Conservation (phyloP, 306 rosid genomes). For the Quercus alba region DNA sequence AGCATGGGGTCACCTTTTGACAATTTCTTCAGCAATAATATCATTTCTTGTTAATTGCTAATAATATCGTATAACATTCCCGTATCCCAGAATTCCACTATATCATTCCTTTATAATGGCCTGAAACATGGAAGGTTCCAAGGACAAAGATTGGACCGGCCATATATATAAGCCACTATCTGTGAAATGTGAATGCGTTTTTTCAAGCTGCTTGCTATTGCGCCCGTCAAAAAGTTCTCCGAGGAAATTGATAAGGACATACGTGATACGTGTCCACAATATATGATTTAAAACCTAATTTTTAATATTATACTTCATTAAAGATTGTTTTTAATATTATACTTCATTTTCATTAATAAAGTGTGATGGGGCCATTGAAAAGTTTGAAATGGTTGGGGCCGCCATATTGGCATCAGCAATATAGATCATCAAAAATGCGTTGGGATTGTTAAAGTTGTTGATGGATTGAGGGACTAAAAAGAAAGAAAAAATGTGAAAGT, state of each 20-base stretch:
- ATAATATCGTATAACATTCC: background rate
- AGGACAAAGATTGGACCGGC: conserved; percentile 31
- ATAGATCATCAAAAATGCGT: too few species aligned
- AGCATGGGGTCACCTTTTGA: too few species aligned
- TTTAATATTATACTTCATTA: background rate
- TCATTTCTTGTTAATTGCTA: background rate
- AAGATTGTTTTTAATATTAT: background rate
- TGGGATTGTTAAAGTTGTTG: too few species aligned
- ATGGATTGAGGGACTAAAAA: too few species aligned
- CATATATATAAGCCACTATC: conserved; percentile 8
- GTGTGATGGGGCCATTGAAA: too few species aligned
- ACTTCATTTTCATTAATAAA: background rate
- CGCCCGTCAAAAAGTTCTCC: conserved; percentile 38
- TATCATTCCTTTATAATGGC: background rate
- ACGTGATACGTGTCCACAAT: conserved; percentile 47
- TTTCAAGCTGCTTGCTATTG: conserved; percentile 23
- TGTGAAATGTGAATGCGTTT: background rate
- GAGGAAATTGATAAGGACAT: conserved; percentile 12
- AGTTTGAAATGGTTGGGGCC: too few species aligned
- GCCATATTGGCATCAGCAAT: too few species aligned
- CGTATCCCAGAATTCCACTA: background rate
- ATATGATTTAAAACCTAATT: background rate
- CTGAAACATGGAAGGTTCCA: conserved; percentile 10
- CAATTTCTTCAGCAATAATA: too few species aligned
- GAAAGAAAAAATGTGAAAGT: too few species aligned